Evolutionary conservation across 768 basidiomycete species (phyloP).

Genomic region (Antrodiella citrinella): DNA sequence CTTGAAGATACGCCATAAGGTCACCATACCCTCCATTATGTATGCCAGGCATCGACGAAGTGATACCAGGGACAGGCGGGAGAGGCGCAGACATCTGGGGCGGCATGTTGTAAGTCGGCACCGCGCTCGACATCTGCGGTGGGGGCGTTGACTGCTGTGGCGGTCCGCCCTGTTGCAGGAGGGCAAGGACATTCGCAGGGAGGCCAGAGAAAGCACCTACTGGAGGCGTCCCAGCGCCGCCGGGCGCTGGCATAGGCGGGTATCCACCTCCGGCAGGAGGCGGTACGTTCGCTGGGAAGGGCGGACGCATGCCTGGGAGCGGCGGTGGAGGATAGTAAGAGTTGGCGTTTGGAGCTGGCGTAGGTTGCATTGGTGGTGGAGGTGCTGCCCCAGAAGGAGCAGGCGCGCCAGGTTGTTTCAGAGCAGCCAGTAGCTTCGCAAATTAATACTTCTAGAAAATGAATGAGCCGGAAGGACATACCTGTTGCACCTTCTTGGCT

Average conservation of each 20-base stretch:
- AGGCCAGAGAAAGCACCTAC: slow-evolving; percentile 28
- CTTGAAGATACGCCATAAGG: slow-evolving; percentile 47
- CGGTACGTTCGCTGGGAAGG: slow-evolving; percentile 6
- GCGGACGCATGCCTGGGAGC: slow-evolving; percentile 7
- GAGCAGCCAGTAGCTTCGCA: slow-evolving; percentile 57
- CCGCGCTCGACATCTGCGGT: slow-evolving; percentile 9
- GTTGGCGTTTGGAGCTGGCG: slow-evolving; percentile 21
- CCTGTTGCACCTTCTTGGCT: slow-evolving; percentile 80
- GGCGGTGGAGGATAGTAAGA: slow-evolving; percentile 39
- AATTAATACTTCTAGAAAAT: too few relatives aligned
- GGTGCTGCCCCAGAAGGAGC: slow-evolving; percentile 26
- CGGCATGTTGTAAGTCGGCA: slow-evolving; percentile 32
- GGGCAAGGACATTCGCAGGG: slow-evolving; percentile 62
- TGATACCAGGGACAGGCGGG: slow-evolving; percentile 32
- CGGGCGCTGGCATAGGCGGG: slow-evolving; percentile 21
- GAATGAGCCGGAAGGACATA: too few relatives aligned
- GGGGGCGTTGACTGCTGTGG: slow-evolving; percentile 26
- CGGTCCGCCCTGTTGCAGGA: slow-evolving; percentile 46
- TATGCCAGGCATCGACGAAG: slow-evolving; percentile 25
- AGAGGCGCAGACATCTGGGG: slow-evolving; percentile 32
- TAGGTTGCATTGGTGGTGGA: slow-evolving; percentile 14
- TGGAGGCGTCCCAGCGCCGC: slow-evolving; percentile 11
- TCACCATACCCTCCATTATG: slow-evolving; percentile 48
- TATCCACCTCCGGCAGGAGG: slow-evolving; percentile 15
- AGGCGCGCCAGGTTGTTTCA: slow-evolving; percentile 58